These are phyloP conservation scores for Alloteropsis semialata DNA, from an alignment of 176 grass and related monocot species.

Conservation along the genomic window DNA sequence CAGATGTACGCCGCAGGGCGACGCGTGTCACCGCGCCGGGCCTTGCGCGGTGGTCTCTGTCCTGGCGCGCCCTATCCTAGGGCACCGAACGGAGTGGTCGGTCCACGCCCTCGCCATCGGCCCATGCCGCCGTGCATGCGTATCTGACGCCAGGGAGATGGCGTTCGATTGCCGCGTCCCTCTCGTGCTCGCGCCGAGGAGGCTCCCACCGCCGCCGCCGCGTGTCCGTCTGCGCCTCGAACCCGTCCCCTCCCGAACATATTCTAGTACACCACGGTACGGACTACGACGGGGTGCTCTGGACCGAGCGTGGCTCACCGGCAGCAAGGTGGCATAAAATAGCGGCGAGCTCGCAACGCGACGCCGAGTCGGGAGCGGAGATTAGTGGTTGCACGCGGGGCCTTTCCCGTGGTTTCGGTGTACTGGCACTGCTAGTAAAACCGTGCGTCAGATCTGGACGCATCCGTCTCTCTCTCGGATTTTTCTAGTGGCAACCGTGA, in stretches of 20 bases:
- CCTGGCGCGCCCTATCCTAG: background rate
- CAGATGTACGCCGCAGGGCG: background rate
- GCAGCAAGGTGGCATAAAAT: background rate
- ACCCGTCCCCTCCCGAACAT: background rate
- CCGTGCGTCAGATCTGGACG: background rate
- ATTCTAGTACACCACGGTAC: background rate
- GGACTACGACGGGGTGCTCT: background rate
- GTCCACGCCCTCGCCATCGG: background rate
- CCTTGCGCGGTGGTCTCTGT: background rate
- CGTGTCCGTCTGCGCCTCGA: background rate
- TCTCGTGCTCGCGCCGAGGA: background rate
- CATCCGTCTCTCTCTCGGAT: background rate
- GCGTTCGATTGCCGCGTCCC: constrained; percentile 27
- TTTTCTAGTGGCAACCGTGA: background rate
- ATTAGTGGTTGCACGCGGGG: background rate
- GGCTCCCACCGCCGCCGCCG: background rate
- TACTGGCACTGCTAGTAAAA: background rate
- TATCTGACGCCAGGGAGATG: background rate
- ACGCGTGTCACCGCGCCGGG: background rate
- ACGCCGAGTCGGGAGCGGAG: background rate
- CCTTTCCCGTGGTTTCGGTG: background rate
- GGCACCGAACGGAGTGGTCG: background rate
- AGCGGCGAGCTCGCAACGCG: background rate
- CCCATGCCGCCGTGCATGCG: background rate
- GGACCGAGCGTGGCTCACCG: background rate